phyloP scores from a whole-genome alignment of 2,329 filamentous ascomycete species.

The Cryoendolithus antarcticus region DNA sequence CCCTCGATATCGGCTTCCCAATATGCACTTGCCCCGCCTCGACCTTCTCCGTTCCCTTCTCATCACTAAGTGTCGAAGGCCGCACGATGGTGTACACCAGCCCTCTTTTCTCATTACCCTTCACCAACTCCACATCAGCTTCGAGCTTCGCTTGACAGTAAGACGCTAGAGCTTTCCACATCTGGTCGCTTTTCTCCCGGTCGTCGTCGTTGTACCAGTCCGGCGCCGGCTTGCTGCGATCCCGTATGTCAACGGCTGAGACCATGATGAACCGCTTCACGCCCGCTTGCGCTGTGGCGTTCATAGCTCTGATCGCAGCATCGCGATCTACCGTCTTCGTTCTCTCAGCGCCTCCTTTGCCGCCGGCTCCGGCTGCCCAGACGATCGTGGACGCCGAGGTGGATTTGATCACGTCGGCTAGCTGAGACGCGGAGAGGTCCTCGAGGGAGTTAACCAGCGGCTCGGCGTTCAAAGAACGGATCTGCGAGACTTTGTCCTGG shows the following conservation, averaged over 20 bases:
- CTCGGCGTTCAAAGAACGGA: slow-evolving; percentile 29
- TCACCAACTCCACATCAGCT: slow-evolving; percentile 29
- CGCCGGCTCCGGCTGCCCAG: slow-evolving; percentile 22
- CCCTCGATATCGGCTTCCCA: slow-evolving; percentile 36
- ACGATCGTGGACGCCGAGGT: slow-evolving; percentile 23
- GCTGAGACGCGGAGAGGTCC: slow-evolving; percentile 24
- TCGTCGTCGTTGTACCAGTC: slow-evolving; percentile 35
- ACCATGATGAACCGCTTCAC: slow-evolving; percentile 54
- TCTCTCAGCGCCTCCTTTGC: slow-evolving; percentile 34
- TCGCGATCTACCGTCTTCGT: slow-evolving; percentile 51
- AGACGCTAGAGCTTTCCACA: slow-evolving; percentile 28
- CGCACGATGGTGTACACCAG: slow-evolving; percentile 36
- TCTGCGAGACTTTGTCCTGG: slow-evolving; percentile 22
- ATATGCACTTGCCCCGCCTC: slow-evolving; percentile 32
- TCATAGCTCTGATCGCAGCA: slow-evolving; percentile 51
- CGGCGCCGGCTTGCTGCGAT: slow-evolving; percentile 27
- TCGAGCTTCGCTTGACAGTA: slow-evolving; percentile 33
- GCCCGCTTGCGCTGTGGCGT: slow-evolving; percentile 43
- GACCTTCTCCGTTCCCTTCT: slow-evolving; percentile 33
- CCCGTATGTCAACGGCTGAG: slow-evolving; percentile 47
- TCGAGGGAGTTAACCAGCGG: slow-evolving; percentile 35
- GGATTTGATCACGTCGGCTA: slow-evolving; percentile 27
- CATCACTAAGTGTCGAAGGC: slow-evolving; percentile 32
- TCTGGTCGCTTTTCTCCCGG: slow-evolving; percentile 22
- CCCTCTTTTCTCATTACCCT: slow-evolving; percentile 25